These are phyloP conservation scores for Leccinum insolens DNA, from an alignment of 1,284 basidiomycete genomes.

Conservation along the genomic window DNA sequence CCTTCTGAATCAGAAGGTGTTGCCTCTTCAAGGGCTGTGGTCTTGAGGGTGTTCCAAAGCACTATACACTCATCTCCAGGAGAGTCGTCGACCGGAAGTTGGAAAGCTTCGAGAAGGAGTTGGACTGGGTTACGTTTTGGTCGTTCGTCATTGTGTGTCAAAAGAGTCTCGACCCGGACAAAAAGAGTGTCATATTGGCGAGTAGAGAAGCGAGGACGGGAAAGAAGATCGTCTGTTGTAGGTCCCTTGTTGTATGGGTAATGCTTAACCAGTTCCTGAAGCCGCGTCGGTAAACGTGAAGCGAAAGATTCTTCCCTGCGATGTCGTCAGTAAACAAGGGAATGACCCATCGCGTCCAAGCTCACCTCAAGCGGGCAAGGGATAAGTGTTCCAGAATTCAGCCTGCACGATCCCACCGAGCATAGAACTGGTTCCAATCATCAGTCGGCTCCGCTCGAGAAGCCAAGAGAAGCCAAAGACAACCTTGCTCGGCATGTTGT, in stretches of 20 bases:
- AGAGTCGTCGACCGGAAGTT: constrained; percentile 39
- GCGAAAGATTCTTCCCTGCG: constrained; percentile 59
- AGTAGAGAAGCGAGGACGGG: constrained; percentile 66
- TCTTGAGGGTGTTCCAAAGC: constrained; percentile 58
- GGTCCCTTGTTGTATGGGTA: constrained; percentile 61
- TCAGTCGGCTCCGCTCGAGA: constrained; percentile 49
- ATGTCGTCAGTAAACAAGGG: constrained; percentile 8
- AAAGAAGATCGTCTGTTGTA: constrained; percentile 48
- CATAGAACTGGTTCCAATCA: constrained; percentile 58
- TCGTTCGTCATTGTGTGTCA: constrained; percentile 39
- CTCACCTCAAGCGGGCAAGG: constrained; percentile 67
- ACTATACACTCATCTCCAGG: constrained; percentile 39
- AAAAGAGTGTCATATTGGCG: constrained; percentile 62
- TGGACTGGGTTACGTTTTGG: constrained; percentile 57
- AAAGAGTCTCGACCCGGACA: constrained; percentile 60
- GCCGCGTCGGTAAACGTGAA: constrained; percentile 64
- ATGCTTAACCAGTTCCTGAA: constrained; percentile 65
- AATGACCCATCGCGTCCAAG: neutral
- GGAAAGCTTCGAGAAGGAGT: constrained; percentile 64
- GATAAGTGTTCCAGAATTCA: constrained; percentile 75
- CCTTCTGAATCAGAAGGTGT: constrained; percentile 21
- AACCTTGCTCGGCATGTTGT: no score
- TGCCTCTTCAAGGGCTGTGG: constrained; percentile 33
- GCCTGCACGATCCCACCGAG: constrained; percentile 70
- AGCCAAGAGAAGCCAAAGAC: constrained; percentile 67